These are phyloP conservation scores for Fomes fomentarius DNA, from an alignment of 1,284 basidiomycete genomes.

Conservation along the genomic window DNA sequence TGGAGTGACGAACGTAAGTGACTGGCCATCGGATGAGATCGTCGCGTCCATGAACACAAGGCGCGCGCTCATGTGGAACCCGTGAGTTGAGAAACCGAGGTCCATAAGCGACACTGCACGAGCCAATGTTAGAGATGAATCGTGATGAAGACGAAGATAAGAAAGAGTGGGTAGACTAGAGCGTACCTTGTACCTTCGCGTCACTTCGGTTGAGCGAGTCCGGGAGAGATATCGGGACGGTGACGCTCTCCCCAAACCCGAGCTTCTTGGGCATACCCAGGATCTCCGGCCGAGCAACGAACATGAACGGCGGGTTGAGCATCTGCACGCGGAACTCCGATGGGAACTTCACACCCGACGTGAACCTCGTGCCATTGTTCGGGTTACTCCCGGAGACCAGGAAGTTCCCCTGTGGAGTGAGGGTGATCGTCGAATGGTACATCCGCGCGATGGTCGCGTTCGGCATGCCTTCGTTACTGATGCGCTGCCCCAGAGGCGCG, in stretches of 20 bases:
- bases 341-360: constrained; percentile 24
- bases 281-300: constrained; percentile 38
- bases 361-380: constrained; percentile 34
- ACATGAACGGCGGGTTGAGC: constrained; percentile 48
- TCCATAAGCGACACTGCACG: constrained; percentile 49
- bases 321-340: constrained; percentile 53
- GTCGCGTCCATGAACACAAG: constrained; percentile 48
- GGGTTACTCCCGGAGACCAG: constrained; percentile 55
- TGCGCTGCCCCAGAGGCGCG: constrained; percentile 46
- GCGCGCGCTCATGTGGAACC: constrained; percentile 47
- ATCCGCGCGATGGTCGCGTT: constrained; percentile 36
- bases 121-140: too few relatives aligned
- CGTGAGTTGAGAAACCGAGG: constrained; percentile 51
- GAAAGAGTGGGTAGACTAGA: too few relatives aligned
- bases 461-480: constrained; percentile 48
- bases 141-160: too few relatives aligned
- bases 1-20: constrained; percentile 45
- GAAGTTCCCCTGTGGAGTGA: constrained; percentile 45
- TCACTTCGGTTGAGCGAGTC: background rate
- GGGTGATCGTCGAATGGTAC: constrained; percentile 20
- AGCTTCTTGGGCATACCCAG: constrained; percentile 40
- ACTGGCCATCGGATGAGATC: constrained; percentile 37
- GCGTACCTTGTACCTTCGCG: constrained; percentile 4
- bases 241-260: constrained; percentile 41
- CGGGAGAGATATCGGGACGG: constrained; percentile 37